Percentiles rank a stretch among this genome's conserved stretches.
These are phyloP conservation scores for Pleurotus cornucopiae DNA, from an alignment of 768 basidiomycete species.

Conservation along the genomic window DNA sequence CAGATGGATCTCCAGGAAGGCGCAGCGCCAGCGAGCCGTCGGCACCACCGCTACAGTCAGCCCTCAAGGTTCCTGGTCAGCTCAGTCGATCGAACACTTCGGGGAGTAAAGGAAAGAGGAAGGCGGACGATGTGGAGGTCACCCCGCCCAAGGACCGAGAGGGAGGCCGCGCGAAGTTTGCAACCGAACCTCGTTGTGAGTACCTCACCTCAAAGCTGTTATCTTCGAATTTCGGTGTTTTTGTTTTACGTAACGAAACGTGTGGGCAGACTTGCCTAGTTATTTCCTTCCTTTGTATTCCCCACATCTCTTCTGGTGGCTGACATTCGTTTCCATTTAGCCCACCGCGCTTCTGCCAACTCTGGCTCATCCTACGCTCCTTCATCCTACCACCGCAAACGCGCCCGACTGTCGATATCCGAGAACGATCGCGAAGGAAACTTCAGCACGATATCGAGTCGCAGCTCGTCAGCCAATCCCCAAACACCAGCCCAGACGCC, in stretches of 20 bases:
- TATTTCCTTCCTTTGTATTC: neutral
- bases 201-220: slow-evolving; percentile 12
- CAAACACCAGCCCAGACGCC: slow-evolving; percentile 19
- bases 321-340: slow-evolving; percentile 23
- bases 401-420: slow-evolving; percentile 50
- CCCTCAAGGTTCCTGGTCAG: slow-evolving; percentile 1
- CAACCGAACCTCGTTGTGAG: slow-evolving; percentile 60
- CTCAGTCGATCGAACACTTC: neutral
- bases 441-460: slow-evolving; percentile 1
- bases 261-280: neutral
- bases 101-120: slow-evolving; percentile 55
- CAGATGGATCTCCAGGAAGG: slow-evolving; percentile 26
- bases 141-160: slow-evolving; percentile 64
- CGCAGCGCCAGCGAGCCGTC: neutral
- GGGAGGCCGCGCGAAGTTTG: slow-evolving; percentile 52
- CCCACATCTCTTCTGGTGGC: slow-evolving; percentile 14
- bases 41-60: neutral
- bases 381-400: slow-evolving; percentile 70
- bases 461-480: slow-evolving; percentile 17
- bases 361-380: slow-evolving; percentile 55
- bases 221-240: slow-evolving; percentile 12
- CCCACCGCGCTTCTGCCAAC: slow-evolving; percentile 47
- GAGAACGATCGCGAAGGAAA: slow-evolving; percentile 23
- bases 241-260: slow-evolving; percentile 12
- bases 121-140: slow-evolving; percentile 57